Evolutionary conservation across 2,329 filamentous ascomycete species (phyloP), one percentile per base, ranked within the genome.

Genomic region (Didymella exigua): DNA sequence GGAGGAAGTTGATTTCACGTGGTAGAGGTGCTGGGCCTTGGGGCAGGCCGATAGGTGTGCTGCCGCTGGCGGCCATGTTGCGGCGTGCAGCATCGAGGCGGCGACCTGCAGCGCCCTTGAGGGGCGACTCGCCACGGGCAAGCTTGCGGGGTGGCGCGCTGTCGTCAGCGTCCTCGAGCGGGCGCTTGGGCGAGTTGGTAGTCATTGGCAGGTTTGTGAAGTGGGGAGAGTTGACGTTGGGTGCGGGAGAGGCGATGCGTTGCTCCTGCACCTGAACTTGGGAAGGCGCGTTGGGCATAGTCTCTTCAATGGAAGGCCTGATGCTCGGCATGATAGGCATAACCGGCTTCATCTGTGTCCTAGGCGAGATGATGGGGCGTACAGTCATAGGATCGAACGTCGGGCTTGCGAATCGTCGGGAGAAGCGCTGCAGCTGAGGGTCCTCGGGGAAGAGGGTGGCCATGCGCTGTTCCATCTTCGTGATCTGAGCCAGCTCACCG

Each of bases 401-500:
- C 8, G 68, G 58, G 31, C 61, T 67, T 4, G 88, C 84, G 74
- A 90, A 96, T 29, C 93, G 89, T 55, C 88, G 85, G 10, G 86
- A 83, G 73, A 97, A 98, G 56, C 86, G 86, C 13, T 82, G 78
- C 33, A 96, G 81, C 51, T 85, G 87, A 3, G 91, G 88, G 67
- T 97, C 93, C 54, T 93, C 87, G 0, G 93, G 93, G 75, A 91
- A 99, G n/a, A 97, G 82, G 69, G 96, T 92, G 19, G 85, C 84
- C 92, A 99, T 98, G 41, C 95, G 87, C 67, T 88, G 89, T 75
- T 99, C 96, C 14, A 99, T 82, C 72, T 96, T 95, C 61, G 87
- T 86, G 49, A 99, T 91, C 67, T 98, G 93, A 5, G 89, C 86
- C 5, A 98, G 83, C 72, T 99, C 95, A 51, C 96, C 95, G 68